phyloP scores from a whole-genome alignment of 73 alveolate species.

The Paramecium primaurelia region DNA sequence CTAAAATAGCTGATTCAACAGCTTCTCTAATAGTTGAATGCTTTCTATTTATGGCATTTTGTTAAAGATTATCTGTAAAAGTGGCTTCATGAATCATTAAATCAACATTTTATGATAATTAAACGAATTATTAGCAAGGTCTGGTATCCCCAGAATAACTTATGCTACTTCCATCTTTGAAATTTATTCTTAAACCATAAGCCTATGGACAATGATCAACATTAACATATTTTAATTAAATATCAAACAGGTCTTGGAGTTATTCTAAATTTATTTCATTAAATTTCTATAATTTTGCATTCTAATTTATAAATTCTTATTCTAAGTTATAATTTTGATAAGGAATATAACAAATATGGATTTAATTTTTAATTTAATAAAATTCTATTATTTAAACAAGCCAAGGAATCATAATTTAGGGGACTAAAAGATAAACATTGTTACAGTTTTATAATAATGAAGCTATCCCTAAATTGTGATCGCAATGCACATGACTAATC shows the following conservation, averaged over 20 bases:
- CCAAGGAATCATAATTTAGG: slow-evolving; percentile 75
- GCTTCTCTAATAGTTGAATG: slow-evolving; percentile 95
- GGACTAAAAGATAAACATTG: slow-evolving; percentile 81
- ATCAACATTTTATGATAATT: slow-evolving; percentile 78
- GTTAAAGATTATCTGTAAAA: slow-evolving; percentile 78
- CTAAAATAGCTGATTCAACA: slow-evolving; percentile 73
- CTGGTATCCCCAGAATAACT: slow-evolving; percentile 94
- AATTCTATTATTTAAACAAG: slow-evolving; percentile 30
- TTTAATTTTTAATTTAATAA: background rate
- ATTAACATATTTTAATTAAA: slow-evolving; percentile 47
- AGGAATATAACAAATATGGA: background rate
- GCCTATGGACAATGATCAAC: slow-evolving; percentile 91
- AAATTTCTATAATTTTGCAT: background rate
- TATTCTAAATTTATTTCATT: background rate
- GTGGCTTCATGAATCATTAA: slow-evolving; percentile 97
- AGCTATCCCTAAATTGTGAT: slow-evolving; percentile 91
- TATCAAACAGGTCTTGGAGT: background rate
- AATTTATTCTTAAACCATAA: slow-evolving; percentile 78
- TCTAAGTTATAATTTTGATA: background rate
- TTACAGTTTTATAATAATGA: slow-evolving; percentile 62
- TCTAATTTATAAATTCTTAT: background rate
- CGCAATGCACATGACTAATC: slow-evolving; percentile 95
- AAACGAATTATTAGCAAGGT: slow-evolving; percentile 79
- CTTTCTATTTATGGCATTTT: slow-evolving; percentile 83
- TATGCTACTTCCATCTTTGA: slow-evolving; percentile 72